These are phyloP conservation scores for Fusarium sp. DNA, from an alignment of 2,329 filamentous ascomycete species.

Conservation along the genomic window DNA sequence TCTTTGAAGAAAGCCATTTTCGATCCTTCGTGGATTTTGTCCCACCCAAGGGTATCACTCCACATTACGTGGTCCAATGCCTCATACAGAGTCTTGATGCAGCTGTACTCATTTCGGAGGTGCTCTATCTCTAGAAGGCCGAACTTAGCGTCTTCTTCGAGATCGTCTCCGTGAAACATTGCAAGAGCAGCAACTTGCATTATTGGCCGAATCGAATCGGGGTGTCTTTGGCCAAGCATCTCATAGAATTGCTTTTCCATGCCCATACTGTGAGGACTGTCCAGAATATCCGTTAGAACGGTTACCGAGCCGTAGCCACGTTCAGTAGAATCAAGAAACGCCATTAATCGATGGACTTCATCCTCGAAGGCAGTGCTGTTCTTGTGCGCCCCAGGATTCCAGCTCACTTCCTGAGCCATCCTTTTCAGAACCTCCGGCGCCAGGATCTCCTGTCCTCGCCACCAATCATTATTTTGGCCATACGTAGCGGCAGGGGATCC, in stretches of 20 bases:
- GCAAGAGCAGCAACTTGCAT: constrained; percentile 48
- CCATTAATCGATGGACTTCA: constrained; percentile 71
- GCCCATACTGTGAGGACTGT: constrained; percentile 48
- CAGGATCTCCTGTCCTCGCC: constrained; percentile 66
- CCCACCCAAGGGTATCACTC: constrained; percentile 54
- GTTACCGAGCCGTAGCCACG: constrained; percentile 69
- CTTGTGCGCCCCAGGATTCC: constrained; percentile 42
- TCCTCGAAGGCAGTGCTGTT: constrained; percentile 55
- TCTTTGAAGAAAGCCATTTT: constrained; percentile 58
- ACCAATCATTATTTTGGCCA: constrained; percentile 69
- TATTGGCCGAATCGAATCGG: constrained; percentile 46
- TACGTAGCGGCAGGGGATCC: constrained; percentile 59
- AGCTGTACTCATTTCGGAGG: constrained; percentile 49
- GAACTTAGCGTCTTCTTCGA: constrained; percentile 53
- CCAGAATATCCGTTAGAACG: constrained; percentile 53
- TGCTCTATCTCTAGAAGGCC: constrained; percentile 57
- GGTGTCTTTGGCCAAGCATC: constrained; percentile 49
- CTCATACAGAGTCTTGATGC: constrained; percentile 59
- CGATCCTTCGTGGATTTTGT: constrained; percentile 50
- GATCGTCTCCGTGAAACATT: constrained; percentile 45
- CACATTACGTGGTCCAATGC: constrained; percentile 61
- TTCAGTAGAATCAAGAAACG: constrained; percentile 70
- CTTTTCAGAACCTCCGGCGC: constrained; percentile 51
- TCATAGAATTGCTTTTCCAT: constrained; percentile 59
- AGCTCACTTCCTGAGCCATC: constrained; percentile 47